Evolutionary conservation across 768 basidiomycete genomes (phyloP), one percentile per base, ranked within the genome.

Genomic region (Fomitopsis serialis): DNA sequence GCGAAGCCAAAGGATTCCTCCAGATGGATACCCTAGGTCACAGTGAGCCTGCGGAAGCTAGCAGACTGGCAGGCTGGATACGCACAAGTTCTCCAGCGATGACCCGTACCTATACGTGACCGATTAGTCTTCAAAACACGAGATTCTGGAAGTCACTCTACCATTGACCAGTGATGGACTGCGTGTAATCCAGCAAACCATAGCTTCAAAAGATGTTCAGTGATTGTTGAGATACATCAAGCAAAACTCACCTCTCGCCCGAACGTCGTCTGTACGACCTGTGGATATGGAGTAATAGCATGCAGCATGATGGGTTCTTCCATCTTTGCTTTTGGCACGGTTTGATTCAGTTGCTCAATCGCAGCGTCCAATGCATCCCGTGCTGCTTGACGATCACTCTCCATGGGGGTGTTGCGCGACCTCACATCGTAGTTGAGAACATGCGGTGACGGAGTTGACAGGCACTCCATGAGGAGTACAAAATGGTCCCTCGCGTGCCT

Each of bases 161-260:
- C 88, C 87, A 91, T 91, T 19, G 89, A 90, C 89, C 89, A 93
- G 64, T 93, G 91, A 68, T 93, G 91, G 23, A 93, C 85, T 42
- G 90, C 90, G 63, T 93, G 91, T 29, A 93, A 70, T 22, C 77
- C 82, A n/a, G 82, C 80, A 66, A 93, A 93, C 91, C 91, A 93
- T 17, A 93, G 70, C 89, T 92, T 27, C 40, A 25, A 13, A 19
- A 23, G 34, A 42, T 21, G 54, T 69, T 19, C n/a, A 54, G 24
- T 2, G 22, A 9, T 12, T 24, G 29, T 9, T 3, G 13, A 15
- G 21, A 27, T 21, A 29, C 7, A 45, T 25, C 44, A 22, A 25
- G 22, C 46, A 36, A 6, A 13, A 40, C 45, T 46, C 12, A 89
- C 90, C 74, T 93, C 91, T 70, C 91, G 73, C 25, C 90, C 91